Conservation (phyloP, 1,284 basidiomycete species). For the Heterobasidion irregulare region DNA sequence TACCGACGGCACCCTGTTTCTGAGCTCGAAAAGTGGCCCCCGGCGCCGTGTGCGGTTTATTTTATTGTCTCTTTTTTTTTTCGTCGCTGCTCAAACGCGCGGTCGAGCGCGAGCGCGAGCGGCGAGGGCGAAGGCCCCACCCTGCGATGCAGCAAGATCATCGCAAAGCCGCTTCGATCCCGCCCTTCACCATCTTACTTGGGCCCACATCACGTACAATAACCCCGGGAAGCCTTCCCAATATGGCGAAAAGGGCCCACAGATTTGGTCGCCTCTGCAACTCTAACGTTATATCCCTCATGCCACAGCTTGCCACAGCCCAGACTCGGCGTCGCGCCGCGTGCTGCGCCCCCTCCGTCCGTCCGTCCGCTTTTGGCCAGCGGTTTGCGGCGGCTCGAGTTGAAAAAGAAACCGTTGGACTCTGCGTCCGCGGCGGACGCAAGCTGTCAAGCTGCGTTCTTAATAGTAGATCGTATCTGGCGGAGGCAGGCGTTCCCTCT, state of each 20-base stretch:
- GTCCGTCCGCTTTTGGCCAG: no score
- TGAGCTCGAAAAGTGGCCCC: not conserved
- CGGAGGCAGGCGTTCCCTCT: not conserved
- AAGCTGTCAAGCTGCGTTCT: no score
- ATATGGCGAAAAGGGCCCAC: slow-evolving; percentile 2
- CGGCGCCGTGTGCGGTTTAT: not conserved
- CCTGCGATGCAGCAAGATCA: not conserved
- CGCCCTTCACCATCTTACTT: not conserved
- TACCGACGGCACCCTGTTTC: not conserved
- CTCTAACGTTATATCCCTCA: not conserved
- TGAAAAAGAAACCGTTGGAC: not conserved
- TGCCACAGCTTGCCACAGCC: no score
- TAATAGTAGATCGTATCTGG: no score
- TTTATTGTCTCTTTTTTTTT: no score
- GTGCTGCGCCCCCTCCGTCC: no score
- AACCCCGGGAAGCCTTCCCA: not conserved
- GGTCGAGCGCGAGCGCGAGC: no score
- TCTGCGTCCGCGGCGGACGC: no score
- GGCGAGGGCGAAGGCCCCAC: no score
- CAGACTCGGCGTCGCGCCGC: no score
- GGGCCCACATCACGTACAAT: not conserved
- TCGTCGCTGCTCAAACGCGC: no score
- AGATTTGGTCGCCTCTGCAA: not conserved
- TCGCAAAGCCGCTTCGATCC: not conserved
- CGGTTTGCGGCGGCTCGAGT: no score